Evolutionary conservation across 768 basidiomycete species (phyloP).

Genomic region (Naganishia randhawae): DNA sequence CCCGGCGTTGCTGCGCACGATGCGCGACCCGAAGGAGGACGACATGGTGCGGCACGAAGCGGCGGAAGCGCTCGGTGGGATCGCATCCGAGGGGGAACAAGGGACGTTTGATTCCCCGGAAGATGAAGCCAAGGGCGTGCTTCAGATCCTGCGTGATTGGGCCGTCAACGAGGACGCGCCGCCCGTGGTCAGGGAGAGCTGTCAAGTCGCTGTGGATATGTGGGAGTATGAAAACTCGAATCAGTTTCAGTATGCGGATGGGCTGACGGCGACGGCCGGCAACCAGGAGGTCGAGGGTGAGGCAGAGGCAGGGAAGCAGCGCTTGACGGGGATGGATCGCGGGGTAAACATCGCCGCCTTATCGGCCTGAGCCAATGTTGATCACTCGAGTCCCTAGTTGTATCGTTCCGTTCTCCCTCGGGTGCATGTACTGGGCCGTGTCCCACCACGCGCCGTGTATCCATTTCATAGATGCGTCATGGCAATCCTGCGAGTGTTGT

Average conservation of each 20-base stretch:
- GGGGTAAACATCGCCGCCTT: conserved; percentile 14
- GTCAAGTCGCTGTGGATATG: conserved; percentile 94
- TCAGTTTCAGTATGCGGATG: conserved; percentile 33
- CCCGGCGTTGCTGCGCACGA: conserved; percentile 72
- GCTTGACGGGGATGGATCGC: conserved; percentile 31
- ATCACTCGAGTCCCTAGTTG: neutral
- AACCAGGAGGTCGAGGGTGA: neutral
- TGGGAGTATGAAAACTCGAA: conserved; percentile 57
- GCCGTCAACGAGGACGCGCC: conserved; percentile 73
- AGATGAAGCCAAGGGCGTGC: conserved; percentile 60
- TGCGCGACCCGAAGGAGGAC: conserved; percentile 68
- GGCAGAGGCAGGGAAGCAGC: neutral
- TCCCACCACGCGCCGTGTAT: neutral
- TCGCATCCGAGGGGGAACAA: conserved; percentile 57
- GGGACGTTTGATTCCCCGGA: conserved; percentile 45
- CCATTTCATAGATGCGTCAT: conserved; percentile 1
- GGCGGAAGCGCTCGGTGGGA: conserved; percentile 96
- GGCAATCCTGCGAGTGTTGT: too few species aligned
- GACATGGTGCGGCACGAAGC: conserved; percentile 99
- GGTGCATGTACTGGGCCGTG: neutral
- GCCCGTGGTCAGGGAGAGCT: conserved; percentile 87
- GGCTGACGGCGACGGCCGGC: conserved; percentile 11
- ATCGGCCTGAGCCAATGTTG: neutral
- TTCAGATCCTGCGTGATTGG: conserved; percentile 82
- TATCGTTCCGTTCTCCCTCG: neutral